Percentiles rank a stretch among this genome's conserved stretches.
Evolutionary conservation across 2,329 filamentous ascomycete species (phyloP).

Genomic region (Aspergillus phoenicis): DNA sequence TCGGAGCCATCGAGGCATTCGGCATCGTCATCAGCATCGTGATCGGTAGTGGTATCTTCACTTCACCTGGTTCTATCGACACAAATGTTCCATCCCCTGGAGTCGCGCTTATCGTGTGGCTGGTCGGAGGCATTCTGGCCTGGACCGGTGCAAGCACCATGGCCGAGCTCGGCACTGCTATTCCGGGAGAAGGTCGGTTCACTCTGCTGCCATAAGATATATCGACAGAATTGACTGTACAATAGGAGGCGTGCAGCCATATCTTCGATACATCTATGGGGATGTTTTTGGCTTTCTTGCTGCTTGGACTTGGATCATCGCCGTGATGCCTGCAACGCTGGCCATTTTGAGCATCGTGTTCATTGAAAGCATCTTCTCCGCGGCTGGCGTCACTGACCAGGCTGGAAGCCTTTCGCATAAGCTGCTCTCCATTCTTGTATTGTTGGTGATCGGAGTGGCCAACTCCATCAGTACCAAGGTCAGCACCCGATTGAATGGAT

Average conservation of each 20-base stretch:
- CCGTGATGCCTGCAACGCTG: slow-evolving; percentile 21
- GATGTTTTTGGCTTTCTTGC: slow-evolving; percentile 24
- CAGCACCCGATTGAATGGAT: slow-evolving; percentile 17
- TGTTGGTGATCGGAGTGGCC: slow-evolving; percentile 15
- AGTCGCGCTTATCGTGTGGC: slow-evolving; percentile 20
- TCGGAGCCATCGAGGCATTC: slow-evolving; percentile 22
- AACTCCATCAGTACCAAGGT: slow-evolving; percentile 23
- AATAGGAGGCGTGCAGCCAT: slow-evolving; percentile 20
- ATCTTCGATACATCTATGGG: slow-evolving; percentile 22
- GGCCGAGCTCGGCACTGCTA: slow-evolving; percentile 23
- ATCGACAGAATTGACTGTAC: background rate
- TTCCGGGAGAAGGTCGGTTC: slow-evolving; percentile 21
- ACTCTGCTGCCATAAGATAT: too few relatives aligned
- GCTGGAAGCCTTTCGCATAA: slow-evolving; percentile 14
- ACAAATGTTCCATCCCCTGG: slow-evolving; percentile 23
- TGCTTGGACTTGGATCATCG: slow-evolving; percentile 25
- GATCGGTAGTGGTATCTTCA: slow-evolving; percentile 24
- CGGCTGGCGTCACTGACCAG: slow-evolving; percentile 14
- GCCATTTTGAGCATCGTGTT: slow-evolving; percentile 24
- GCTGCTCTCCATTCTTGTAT: slow-evolving; percentile 16
- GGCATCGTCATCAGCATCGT: slow-evolving; percentile 25
- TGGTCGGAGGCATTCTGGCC: slow-evolving; percentile 20
- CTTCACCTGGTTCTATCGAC: slow-evolving; percentile 21
- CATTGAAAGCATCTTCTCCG: slow-evolving; percentile 22
- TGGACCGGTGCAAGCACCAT: slow-evolving; percentile 23